Evolutionary conservation across 139 green algal genomes (phyloP).

Genomic region (Coelastrella sp.): DNA sequence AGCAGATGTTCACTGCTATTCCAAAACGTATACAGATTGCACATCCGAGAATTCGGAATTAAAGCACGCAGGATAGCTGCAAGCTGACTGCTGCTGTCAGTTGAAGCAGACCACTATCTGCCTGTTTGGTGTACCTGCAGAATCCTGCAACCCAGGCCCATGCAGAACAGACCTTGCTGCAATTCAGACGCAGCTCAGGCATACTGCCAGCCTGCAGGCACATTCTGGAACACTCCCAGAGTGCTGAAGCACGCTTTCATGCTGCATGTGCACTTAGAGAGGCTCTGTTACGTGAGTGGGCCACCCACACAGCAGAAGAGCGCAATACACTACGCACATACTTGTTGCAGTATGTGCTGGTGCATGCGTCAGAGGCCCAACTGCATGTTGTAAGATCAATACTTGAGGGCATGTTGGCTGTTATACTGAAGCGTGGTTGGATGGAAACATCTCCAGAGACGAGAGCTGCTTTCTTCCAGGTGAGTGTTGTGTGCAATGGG

Average conservation of each 20-base stretch:
- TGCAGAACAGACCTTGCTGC: conserved; percentile 67
- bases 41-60: too few species aligned
- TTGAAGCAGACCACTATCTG: too few species aligned
- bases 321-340: conserved; percentile 60
- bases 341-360: conserved; percentile 63
- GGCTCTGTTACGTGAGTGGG: conserved; percentile 73
- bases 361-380: conserved; percentile 26
- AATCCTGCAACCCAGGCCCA: conserved; percentile 30
- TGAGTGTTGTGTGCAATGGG: conserved; percentile 30
- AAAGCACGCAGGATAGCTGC: too few species aligned
- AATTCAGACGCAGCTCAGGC: conserved; percentile 61
- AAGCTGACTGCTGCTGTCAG: neutral
- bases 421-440: conserved; percentile 85
- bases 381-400: conserved; percentile 41
- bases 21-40: too few species aligned
- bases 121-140: conserved; percentile 26
- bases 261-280: conserved; percentile 73
- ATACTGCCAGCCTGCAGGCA: conserved; percentile 66
- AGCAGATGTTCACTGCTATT: too few species aligned
- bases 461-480: conserved; percentile 57
- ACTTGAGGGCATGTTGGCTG: conserved; percentile 61
- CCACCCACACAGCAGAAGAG: conserved; percentile 12
- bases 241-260: conserved; percentile 63
- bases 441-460: conserved; percentile 45
- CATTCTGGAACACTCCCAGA: conserved; percentile 64